Evolutionary conservation across 805 yeast species (phyloP).

Genomic region (Metschnikowia picachoensis): DNA sequence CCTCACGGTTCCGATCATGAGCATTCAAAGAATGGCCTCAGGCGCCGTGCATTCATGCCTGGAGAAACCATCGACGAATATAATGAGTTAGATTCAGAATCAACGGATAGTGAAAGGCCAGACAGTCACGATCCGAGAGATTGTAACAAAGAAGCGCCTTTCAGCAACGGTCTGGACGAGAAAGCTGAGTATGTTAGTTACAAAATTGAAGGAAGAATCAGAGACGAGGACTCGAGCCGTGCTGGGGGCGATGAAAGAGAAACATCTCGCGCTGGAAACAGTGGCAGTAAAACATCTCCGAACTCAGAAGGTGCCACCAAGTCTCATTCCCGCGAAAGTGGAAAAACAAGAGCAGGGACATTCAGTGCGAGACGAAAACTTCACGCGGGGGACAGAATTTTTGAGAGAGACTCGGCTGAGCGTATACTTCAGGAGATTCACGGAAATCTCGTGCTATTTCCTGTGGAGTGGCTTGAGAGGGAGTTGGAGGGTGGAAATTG

Average conservation of each 20-base stretch:
- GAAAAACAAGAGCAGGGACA: slow-evolving; percentile 34
- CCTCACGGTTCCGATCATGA: slow-evolving; percentile 1
- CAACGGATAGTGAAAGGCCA: slow-evolving; percentile 1
- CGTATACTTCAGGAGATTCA: slow-evolving; percentile 64
- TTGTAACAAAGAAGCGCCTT: not conserved
- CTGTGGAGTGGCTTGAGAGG: slow-evolving; percentile 81
- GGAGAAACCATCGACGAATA: slow-evolving; percentile 9
- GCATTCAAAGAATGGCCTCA: not conserved
- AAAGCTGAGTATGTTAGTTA: not conserved
- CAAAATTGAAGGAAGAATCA: not conserved
- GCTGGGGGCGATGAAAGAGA: slow-evolving; percentile 8
- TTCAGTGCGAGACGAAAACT: slow-evolving; percentile 34
- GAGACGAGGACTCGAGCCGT: not conserved
- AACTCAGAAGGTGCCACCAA: not conserved
- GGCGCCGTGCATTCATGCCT: slow-evolving; percentile 6
- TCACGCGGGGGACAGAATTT: slow-evolving; percentile 46
- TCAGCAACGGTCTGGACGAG: not conserved
- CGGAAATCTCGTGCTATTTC: slow-evolving; percentile 90
- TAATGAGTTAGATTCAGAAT: slow-evolving; percentile 15
- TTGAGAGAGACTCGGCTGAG: slow-evolving; percentile 75
- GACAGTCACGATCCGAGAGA: not conserved
- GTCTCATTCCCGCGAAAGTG: not conserved
- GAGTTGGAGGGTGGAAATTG: slow-evolving; percentile 91
- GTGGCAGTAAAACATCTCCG: no score
- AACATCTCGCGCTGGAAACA: slow-evolving; percentile 3